Percentiles rank a stretch among this genome's conserved stretches.
Evolutionary conservation across 2,329 filamentous ascomycete genomes (phyloP).

Genomic region (Hansfordia pulvinata): DNA sequence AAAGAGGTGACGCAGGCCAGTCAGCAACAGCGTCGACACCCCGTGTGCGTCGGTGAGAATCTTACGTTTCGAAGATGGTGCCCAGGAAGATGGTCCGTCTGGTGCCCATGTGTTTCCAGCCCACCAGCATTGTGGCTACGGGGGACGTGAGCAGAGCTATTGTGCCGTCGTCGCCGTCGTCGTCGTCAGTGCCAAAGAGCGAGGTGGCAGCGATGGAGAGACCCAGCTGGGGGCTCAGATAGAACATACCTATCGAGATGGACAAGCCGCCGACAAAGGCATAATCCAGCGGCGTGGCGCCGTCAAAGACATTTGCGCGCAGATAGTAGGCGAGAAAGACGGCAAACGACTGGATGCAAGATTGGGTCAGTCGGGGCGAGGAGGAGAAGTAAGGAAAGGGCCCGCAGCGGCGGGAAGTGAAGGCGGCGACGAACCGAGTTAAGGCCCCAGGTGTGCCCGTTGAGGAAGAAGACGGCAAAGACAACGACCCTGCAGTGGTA

Average conservation of each 20-base stretch:
- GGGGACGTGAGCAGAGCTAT: conserved; percentile 54
- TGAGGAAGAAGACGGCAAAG: conserved; percentile 39
- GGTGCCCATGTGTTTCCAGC: conserved; percentile 50
- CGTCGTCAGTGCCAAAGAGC: conserved; percentile 2
- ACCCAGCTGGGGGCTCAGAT: too few relatives aligned
- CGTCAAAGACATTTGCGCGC: conserved; percentile 44
- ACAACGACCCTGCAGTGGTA: conserved; percentile 32
- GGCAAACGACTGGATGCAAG: conserved; percentile 29
- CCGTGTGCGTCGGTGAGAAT: conserved; percentile 1
- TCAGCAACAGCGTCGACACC: background rate
- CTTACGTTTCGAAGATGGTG: conserved; percentile 43
- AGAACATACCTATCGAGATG: conserved; percentile 33
- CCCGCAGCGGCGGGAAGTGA: background rate
- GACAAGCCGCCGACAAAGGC: conserved; percentile 67
- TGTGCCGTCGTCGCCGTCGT: conserved; percentile 13
- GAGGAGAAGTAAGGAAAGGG: background rate
- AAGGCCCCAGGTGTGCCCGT: conserved; percentile 63
- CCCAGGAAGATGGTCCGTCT: conserved; percentile 50
- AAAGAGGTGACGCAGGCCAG: conserved; percentile 1
- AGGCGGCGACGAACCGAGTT: conserved; percentile 37
- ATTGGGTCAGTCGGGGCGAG: conserved; percentile 1
- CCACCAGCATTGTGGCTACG: conserved; percentile 38
- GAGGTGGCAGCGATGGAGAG: background rate
- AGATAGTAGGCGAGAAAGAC: conserved; percentile 46
- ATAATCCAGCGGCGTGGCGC: conserved; percentile 51